phyloP scores from a whole-genome alignment of 1,284 basidiomycete species.

The Somion occarium region DNA sequence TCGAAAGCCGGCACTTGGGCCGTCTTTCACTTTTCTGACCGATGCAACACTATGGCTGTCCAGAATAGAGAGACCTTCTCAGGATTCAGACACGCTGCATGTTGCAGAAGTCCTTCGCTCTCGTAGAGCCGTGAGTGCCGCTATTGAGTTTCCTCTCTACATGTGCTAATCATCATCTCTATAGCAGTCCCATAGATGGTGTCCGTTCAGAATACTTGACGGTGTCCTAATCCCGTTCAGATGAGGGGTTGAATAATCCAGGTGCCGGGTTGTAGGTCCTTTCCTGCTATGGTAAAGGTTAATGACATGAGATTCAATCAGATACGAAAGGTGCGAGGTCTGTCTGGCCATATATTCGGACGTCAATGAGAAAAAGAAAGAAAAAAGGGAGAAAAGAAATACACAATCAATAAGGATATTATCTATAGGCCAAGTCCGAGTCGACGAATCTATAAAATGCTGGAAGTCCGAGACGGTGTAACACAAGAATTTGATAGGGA shows the following conservation, averaged over 20 bases:
- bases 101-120: constrained; percentile 34
- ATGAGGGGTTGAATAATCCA: neutral
- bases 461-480: too few species aligned
- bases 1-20: constrained; percentile 68
- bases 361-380: too few species aligned
- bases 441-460: too few species aligned
- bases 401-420: too few species aligned
- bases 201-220: neutral
- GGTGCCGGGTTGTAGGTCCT: too few species aligned
- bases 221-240: neutral
- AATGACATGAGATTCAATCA: too few species aligned
- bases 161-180: neutral
- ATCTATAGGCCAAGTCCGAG: too few species aligned
- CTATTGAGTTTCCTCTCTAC: neutral
- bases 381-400: too few species aligned
- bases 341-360: too few species aligned
- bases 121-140: constrained; percentile 36
- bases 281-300: too few species aligned
- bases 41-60: constrained; percentile 71
- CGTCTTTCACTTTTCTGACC: constrained; percentile 66
- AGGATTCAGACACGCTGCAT: constrained; percentile 12
- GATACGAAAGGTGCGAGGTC: too few species aligned
- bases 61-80: constrained; percentile 5
- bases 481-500: too few species aligned
- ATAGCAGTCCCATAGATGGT: neutral